These are phyloP conservation scores for Diversispora epigaea DNA, from an alignment of 192 early-diverging fungal species.

Conservation along the genomic window DNA sequence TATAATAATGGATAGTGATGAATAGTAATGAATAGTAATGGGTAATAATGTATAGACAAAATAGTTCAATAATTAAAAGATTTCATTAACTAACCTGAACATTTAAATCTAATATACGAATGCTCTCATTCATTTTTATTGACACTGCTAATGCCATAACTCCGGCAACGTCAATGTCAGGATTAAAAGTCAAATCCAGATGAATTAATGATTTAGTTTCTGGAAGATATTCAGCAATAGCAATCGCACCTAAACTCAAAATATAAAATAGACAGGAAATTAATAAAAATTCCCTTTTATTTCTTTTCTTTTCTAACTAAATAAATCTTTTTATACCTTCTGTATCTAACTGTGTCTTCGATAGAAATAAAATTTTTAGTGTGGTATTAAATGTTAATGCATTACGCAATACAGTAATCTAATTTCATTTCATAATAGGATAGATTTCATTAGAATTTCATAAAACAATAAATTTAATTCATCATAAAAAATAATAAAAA, in stretches of 20 bases:
- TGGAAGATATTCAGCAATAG: slow-evolving; percentile 78
- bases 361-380: slow-evolving; percentile 61
- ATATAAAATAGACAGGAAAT: slow-evolving; percentile 12
- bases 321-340: slow-evolving; percentile 47
- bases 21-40: background rate
- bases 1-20: background rate
- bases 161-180: slow-evolving; percentile 73
- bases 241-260: slow-evolving; percentile 55
- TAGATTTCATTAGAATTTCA: too few species aligned
- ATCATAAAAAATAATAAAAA: background rate
- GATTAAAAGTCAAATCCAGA: slow-evolving; percentile 78
- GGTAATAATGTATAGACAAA: background rate
- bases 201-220: slow-evolving; percentile 65
- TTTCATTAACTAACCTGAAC: slow-evolving; percentile 42
- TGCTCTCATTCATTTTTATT: slow-evolving; percentile 74
- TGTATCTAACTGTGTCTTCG: slow-evolving; percentile 60
- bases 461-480: slow-evolving; percentile 24
- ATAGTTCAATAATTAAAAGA: background rate
- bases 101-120: slow-evolving; percentile 73
- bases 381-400: slow-evolving; percentile 60
- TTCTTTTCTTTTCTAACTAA: background rate
- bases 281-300: background rate
- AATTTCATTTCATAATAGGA: too few species aligned
- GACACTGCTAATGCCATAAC: slow-evolving; percentile 79
- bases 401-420: slow-evolving; percentile 41